Evolutionary conservation across 495 filamentous ascomycete species (phyloP), one percentile per base, ranked within the genome.

Genomic region (Daldinia loculata): DNA sequence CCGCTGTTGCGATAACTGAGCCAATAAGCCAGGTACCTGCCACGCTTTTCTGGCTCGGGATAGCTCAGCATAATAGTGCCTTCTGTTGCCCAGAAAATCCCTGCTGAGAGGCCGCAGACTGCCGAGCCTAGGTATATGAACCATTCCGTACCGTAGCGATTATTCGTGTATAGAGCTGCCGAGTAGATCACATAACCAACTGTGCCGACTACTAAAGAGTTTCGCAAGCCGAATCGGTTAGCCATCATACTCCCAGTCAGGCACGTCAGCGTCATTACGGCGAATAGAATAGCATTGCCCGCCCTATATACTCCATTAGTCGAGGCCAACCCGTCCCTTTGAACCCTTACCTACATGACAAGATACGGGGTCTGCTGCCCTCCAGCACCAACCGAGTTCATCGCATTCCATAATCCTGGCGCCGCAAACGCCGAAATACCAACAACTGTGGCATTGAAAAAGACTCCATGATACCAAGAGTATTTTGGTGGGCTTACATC

Each of bases 381-480:
- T 1, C 61, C 51, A 32, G 50, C 61, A 17, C 61, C 61, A 15
- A 64, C 61, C 4, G 61, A 64, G 7, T 64, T 64, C 61, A 64
- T 64, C 4, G 61, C 61, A 45, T 64, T 64, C 61, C 61, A 64
- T 64, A 64, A n/a, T 15, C 61, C 61, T 24, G 61, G 38, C 5
- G 61, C 51, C 30, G 51, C 38, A 56, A 64, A 64, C 5, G 61
- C 50, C 15, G 61, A 56, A 48, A 64, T 64, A 15, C 61, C 61
- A n/a, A 64, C 51, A 29, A 64, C 56, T 7, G 61, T 64, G 2
- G 61, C 61, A 9, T 64, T 64, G 36, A 64, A 64, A 17, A 56
- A 56, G 24, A 64, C 61, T 17, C 61, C 61, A n/a, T 51, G 61
- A 15, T 56, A 56, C 61, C 61, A 64, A 19, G n/a, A 19, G 29